Evolutionary conservation across 1,139 yeast species (phyloP).

Genomic region (Pichia sp.): DNA sequence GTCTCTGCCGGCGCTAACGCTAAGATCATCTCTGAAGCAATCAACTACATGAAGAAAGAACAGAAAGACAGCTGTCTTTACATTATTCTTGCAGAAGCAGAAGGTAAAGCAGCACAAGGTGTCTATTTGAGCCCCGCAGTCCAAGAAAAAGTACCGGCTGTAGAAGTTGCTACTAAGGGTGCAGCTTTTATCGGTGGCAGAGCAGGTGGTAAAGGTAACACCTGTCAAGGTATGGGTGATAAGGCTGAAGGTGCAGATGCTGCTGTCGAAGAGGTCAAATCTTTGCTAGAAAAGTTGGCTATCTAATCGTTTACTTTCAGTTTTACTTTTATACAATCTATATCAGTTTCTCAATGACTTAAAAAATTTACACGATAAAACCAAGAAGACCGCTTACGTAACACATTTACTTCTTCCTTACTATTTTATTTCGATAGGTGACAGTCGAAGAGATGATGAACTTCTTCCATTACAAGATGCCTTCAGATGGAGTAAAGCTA

Average conservation of each 20-base stretch:
- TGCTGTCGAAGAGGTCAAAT: conserved; percentile 68
- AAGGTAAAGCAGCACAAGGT: conserved; percentile 83
- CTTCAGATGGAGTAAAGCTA: too few relatives aligned
- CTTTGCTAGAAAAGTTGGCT: conserved; percentile 50
- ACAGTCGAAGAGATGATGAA: too few relatives aligned
- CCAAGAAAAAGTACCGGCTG: conserved; percentile 63
- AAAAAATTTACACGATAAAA: neutral
- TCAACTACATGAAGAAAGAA: conserved; percentile 76
- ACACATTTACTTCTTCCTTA: too few relatives aligned
- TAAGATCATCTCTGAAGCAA: conserved; percentile 90
- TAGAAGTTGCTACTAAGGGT: conserved; percentile 68
- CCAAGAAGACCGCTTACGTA: too few relatives aligned
- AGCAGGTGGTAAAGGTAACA: conserved; percentile 97
- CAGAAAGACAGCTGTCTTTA: conserved; percentile 74
- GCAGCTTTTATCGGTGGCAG: conserved; percentile 83
- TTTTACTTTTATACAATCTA: neutral
- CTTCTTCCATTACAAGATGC: too few relatives aligned
- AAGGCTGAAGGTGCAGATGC: conserved; percentile 61
- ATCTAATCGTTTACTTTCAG: conserved; percentile 1
- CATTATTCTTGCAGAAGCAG: conserved; percentile 62
- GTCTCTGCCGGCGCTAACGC: conserved; percentile 78
- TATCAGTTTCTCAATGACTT: neutral
- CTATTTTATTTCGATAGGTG: too few relatives aligned
- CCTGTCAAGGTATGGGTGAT: conserved; percentile 96
- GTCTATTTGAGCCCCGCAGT: conserved; percentile 79